Conservation (phyloP, 768 basidiomycete genomes). For the Porpolomopsis calyptriformis region DNA sequence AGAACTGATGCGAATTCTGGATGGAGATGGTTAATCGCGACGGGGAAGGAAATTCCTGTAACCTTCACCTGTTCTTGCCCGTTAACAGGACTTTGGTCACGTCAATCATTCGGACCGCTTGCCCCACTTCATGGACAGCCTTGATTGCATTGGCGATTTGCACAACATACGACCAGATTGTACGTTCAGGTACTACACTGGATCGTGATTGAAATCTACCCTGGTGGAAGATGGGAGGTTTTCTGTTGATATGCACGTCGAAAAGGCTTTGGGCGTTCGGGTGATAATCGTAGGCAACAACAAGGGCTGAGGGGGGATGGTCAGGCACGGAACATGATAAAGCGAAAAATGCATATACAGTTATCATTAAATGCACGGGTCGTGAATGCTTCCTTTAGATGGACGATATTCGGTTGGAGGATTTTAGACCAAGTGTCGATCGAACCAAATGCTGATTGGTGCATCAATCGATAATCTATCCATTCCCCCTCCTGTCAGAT, state of each 20-base stretch:
- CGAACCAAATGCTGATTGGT: constrained; percentile 68
- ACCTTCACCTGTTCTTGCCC: constrained; percentile 68
- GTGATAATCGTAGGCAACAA: constrained; percentile 86
- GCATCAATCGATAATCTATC: constrained; percentile 72
- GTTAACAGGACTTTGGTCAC: constrained; percentile 80
- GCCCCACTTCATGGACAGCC: constrained; percentile 68
- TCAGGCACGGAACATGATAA: not conserved
- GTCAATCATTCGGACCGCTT: constrained; percentile 77
- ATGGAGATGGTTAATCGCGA: not conserved
- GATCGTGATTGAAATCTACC: constrained; percentile 17
- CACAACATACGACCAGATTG: constrained; percentile 86
- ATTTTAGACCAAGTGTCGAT: constrained; percentile 84
- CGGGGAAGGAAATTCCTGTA: not conserved
- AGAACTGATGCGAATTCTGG: constrained; percentile 73
- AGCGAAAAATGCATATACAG: constrained; percentile 44
- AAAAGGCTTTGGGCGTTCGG: constrained; percentile 73
- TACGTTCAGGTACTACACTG: constrained; percentile 53
- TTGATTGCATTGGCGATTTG: constrained; percentile 86
- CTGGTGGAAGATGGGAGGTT: constrained; percentile 27
- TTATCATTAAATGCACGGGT: constrained; percentile 86
- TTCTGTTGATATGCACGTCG: constrained; percentile 64
- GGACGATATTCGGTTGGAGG: constrained; percentile 76
- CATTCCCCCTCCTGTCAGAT: constrained; percentile 8
- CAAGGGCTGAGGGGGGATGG: constrained; percentile 49
- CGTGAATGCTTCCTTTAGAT: constrained; percentile 87